Percentiles rank a stretch among this genome's conserved stretches.
Conservation (phyloP, 768 basidiomycete species). For the Trametes villosa region DNA sequence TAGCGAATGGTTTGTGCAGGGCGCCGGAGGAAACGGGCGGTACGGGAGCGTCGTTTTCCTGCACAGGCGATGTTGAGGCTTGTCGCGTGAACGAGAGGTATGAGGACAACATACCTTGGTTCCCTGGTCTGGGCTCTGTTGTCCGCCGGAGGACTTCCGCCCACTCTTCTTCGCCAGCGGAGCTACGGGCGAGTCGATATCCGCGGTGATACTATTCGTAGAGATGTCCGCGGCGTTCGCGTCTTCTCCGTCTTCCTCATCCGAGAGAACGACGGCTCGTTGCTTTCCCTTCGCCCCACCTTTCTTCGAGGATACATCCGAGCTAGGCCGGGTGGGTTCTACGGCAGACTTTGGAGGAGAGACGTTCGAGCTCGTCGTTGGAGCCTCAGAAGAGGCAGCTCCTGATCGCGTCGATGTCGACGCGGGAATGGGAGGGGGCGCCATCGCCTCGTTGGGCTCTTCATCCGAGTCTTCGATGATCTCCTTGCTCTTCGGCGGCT, state of each 20-base stretch:
- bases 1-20: slow-evolving; percentile 9
- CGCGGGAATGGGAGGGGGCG: slow-evolving; percentile 12
- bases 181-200: slow-evolving; percentile 13
- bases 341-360: background rate
- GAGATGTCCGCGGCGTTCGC: slow-evolving; percentile 15
- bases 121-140: slow-evolving; percentile 8
- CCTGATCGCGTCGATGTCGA: background rate
- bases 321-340: too few species aligned
- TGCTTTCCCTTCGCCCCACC: slow-evolving; percentile 22
- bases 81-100: background rate
- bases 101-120: slow-evolving; percentile 14
- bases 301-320: background rate
- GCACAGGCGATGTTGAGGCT: background rate
- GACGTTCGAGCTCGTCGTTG: background rate
- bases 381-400: background rate
- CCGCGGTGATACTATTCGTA: slow-evolving; percentile 4
- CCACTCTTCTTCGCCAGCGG: slow-evolving; percentile 16
- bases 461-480: slow-evolving; percentile 17
- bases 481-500: slow-evolving; percentile 15
- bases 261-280: slow-evolving; percentile 25
- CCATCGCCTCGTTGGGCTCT: slow-evolving; percentile 4
- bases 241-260: slow-evolving; percentile 24
- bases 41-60: slow-evolving; percentile 19
- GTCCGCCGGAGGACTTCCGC: slow-evolving; percentile 7
- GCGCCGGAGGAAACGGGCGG: background rate